Base-by-base conservation (phyloP, 148 eudicot species). In the Chenopodium suecicum region DNA sequence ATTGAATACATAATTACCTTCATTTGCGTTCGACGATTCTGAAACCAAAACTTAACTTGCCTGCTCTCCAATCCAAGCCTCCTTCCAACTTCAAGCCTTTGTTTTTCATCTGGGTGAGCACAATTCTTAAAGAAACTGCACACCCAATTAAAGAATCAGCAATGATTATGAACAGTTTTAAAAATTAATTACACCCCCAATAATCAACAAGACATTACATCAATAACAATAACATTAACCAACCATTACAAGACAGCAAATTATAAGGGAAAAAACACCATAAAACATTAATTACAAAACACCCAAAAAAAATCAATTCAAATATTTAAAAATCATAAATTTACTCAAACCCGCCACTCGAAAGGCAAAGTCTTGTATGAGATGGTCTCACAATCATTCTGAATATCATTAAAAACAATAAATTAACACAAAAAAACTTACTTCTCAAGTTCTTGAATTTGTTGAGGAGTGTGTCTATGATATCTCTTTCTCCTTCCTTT, bases 11-110 rank as follows among this genome's bases (percentile, higher is more conserved):
- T 46, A 37, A 62, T 54, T 91, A 93, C 98, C 98, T 95, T 95
- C 89, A 91, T 58, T 73, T 93, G 98, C 14, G 98, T 93, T 65
- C 98, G 88, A 19, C 91, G 89, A 78, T 95, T 95, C 64, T 93
- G 98, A 84, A 95, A 95, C 98, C 98, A 95, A 87, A 92, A 93
- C 81, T 95, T 93, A 31, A 95, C 96, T 80, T 93, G 96, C 62
- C 83, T 90, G 82, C 78, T 84, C 66, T 90, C 92, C 79, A 95
- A 82, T 47, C 83, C 75, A 25, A 95, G 91, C 75, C 84, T 89
- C 80, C 81, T 90, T 65, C 94, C 93, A 68, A 95, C 87, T 70
- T 90, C 97, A 56, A 87, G 68, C 86, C 98, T 90, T 81, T 84
- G 85, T 77, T 89, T 92, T 79, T 93, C 94, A 85, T 95, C 93